Conservation (phyloP, 1,284 basidiomycete species). For the Puccinia horiana region DNA sequence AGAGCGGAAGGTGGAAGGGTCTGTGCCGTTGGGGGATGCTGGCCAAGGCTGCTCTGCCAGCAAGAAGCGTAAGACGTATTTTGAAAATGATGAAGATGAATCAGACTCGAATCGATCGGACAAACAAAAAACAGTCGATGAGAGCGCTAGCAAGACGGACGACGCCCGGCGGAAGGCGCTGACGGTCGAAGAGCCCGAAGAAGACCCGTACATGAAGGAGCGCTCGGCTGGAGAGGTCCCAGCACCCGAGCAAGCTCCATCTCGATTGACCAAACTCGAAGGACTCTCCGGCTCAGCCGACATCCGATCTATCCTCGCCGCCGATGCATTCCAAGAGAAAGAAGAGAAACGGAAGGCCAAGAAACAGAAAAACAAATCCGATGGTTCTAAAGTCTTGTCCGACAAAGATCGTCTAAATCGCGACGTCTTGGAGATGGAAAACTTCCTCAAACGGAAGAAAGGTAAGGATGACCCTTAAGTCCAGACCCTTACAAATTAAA, state of each 20-base stretch:
- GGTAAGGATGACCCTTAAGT: background rate
- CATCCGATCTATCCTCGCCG: conserved; percentile 41
- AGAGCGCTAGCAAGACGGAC: background rate
- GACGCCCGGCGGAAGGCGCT: background rate
- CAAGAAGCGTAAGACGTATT: conserved; percentile 45
- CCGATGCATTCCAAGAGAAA: conserved; percentile 48
- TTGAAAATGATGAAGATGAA: conserved; percentile 44
- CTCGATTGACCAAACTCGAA: conserved; percentile 32
- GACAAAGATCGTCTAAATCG: conserved; percentile 49
- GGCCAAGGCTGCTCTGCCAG: background rate
- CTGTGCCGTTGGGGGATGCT: background rate
- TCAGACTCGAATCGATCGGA: background rate
- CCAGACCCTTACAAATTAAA: background rate
- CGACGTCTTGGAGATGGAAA: conserved; percentile 49
- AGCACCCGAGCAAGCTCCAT: background rate
- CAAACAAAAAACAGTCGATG: background rate
- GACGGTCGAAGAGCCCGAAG: conserved; percentile 3
- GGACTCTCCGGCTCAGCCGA: conserved; percentile 48
- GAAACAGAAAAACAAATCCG: conserved; percentile 45
- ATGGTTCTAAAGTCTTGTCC: conserved; percentile 23
- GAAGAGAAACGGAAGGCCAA: conserved; percentile 50
- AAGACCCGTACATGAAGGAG: conserved; percentile 1
- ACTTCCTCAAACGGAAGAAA: conserved; percentile 47
- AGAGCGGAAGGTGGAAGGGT: background rate
- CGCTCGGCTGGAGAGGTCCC: background rate